phyloP scores from a whole-genome alignment of 768 basidiomycete genomes.

The Panaeolus papilionaceus region DNA sequence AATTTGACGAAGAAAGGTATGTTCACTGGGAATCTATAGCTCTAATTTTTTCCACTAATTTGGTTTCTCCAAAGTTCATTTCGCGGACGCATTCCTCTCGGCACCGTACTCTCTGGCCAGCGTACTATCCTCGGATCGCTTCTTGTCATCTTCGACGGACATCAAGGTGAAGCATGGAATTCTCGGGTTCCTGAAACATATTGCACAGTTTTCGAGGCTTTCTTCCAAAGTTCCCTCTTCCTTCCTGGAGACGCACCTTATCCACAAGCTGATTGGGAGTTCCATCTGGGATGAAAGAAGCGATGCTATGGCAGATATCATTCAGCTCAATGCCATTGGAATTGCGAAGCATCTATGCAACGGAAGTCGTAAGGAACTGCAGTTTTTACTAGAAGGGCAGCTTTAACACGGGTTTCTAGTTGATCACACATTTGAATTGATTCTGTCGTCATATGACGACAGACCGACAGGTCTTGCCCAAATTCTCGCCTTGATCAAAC shows the following conservation, averaged over 20 bases:
- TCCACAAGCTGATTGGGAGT: slow-evolving; percentile 65
- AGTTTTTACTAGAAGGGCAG: slow-evolving; percentile 9
- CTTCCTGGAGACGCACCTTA: slow-evolving; percentile 66
- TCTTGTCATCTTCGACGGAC: slow-evolving; percentile 64
- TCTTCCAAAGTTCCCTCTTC: slow-evolving; percentile 62
- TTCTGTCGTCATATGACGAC: slow-evolving; percentile 46
- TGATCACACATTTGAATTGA: slow-evolving; percentile 55
- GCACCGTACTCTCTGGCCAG: slow-evolving; percentile 70
- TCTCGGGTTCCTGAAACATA: slow-evolving; percentile 85
- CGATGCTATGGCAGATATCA: slow-evolving; percentile 83
- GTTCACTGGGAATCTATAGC: slow-evolving; percentile 19
- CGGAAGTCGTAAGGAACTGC: slow-evolving; percentile 61
- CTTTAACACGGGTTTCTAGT: slow-evolving; percentile 33
- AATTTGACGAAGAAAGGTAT: slow-evolving; percentile 82
- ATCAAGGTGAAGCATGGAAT: slow-evolving; percentile 91
- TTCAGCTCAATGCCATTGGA: slow-evolving; percentile 89
- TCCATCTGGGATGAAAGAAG: slow-evolving; percentile 72
- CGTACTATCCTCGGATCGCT: slow-evolving; percentile 58
- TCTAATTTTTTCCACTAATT: slow-evolving; percentile 12
- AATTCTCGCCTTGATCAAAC: slow-evolving; percentile 75
- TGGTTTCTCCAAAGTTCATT: slow-evolving; percentile 50
- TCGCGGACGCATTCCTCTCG: slow-evolving; percentile 65
- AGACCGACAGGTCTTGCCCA: slow-evolving; percentile 61
- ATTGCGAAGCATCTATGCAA: slow-evolving; percentile 89
- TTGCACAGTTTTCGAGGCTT: slow-evolving; percentile 73